These are phyloP conservation scores for Fusarium torreyae DNA, from an alignment of 2,329 filamentous ascomycete species.

Conservation along the genomic window DNA sequence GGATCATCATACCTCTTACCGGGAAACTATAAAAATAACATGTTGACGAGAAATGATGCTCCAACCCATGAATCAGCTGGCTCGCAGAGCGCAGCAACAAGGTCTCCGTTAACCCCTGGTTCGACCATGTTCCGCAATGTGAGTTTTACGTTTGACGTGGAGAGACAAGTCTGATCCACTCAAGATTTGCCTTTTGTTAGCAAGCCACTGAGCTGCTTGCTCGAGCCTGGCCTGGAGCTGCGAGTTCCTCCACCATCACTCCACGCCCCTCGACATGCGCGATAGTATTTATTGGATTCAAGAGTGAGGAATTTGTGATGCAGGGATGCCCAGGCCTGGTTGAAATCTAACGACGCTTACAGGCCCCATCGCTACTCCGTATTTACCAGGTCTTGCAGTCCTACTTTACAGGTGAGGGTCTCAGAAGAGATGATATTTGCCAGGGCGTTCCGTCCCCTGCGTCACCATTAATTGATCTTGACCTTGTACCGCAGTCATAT, in stretches of 20 bases:
- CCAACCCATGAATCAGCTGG: conserved; percentile 21
- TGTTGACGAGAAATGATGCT: conserved; percentile 18
- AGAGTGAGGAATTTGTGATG: conserved; percentile 40
- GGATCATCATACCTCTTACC: conserved; percentile 11
- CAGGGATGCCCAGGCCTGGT: conserved; percentile 31
- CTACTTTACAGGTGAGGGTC: conserved; percentile 20
- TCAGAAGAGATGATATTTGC: conserved; percentile 33
- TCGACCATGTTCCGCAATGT: conserved; percentile 21
- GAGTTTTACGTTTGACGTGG: conserved; percentile 33
- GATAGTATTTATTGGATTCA: conserved; percentile 20
- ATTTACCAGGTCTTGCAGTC: conserved; percentile 8
- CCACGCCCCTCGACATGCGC: conserved; percentile 26
- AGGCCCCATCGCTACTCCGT: conserved; percentile 17
- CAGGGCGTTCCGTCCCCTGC: conserved; percentile 29
- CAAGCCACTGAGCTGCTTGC: conserved; percentile 37
- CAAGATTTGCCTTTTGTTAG: conserved; percentile 34
- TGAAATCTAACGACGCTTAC: conserved; percentile 33
- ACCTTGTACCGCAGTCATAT: conserved; percentile 17
- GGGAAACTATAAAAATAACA: conserved; percentile 16
- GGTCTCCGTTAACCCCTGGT: conserved; percentile 20
- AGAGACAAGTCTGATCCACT: conserved; percentile 43
- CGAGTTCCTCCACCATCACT: conserved; percentile 20
- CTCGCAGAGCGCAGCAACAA: conserved; percentile 15
- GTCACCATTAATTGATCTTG: conserved; percentile 26
- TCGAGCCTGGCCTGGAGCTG: conserved; percentile 10